Conservation (phyloP, 1,284 basidiomycete species). For the Tremellales sp. region DNA sequence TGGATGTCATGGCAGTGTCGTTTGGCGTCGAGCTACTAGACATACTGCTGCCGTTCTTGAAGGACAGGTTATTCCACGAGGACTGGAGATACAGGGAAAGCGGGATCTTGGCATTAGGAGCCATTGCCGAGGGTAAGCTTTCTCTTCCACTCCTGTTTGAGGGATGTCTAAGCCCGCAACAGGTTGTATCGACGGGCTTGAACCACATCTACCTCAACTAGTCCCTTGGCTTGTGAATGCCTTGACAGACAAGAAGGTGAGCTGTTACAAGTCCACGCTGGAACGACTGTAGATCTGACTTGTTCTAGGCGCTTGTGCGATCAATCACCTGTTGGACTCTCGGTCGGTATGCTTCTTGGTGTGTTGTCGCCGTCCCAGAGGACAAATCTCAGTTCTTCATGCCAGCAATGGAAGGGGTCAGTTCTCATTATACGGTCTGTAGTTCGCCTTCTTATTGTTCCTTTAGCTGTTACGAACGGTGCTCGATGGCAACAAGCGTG, state of each 20-base stretch:
- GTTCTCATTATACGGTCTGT: constrained; percentile 43
- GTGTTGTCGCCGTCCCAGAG: constrained; percentile 66
- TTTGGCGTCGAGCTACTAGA: constrained; percentile 84
- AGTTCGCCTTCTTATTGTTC: constrained; percentile 2
- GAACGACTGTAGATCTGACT: constrained; percentile 3
- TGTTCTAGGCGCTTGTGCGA: constrained; percentile 77
- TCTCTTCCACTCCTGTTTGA: background rate
- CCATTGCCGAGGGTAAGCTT: constrained; percentile 87
- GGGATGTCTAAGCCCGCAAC: constrained; percentile 4
- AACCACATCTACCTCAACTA: constrained; percentile 87
- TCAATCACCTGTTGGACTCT: constrained; percentile 99
- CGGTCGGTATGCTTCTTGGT: constrained; percentile 98
- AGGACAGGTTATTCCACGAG: constrained; percentile 86
- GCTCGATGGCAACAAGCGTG: constrained; percentile 98
- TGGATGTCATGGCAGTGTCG: constrained; percentile 93
- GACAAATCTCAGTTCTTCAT: constrained; percentile 90
- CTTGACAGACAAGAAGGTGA: constrained; percentile 84
- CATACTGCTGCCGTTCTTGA: constrained; percentile 82
- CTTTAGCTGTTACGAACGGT: constrained; percentile 87
- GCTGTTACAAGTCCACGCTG: constrained; percentile 10
- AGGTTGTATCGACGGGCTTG: constrained; percentile 95
- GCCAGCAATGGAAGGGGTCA: constrained; percentile 94
- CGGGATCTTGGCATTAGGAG: constrained; percentile 91
- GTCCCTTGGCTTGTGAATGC: constrained; percentile 89
- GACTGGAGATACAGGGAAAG: constrained; percentile 96